Conservation (phyloP, 148 eudicot genomes). For the Beta vulgaris region DNA sequence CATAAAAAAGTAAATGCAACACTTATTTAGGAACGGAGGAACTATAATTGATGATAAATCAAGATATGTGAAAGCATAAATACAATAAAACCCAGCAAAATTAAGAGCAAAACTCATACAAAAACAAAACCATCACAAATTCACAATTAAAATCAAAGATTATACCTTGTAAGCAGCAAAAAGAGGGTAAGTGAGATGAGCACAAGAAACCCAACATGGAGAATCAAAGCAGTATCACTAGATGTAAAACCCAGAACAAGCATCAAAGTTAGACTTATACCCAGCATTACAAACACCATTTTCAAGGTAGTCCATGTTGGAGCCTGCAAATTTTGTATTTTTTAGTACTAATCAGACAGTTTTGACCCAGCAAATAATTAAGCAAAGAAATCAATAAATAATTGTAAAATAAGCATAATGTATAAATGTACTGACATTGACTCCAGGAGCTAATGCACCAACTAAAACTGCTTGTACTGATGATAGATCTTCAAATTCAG, state of each 20-base stretch:
- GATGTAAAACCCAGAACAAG: slow-evolving; percentile 69
- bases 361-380: background rate
- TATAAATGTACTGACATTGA: slow-evolving; percentile 45
- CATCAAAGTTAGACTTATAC: slow-evolving; percentile 67
- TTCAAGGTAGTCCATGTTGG: slow-evolving; percentile 87
- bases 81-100: background rate
- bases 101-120: background rate
- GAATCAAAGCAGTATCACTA: slow-evolving; percentile 62
- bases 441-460: slow-evolving; percentile 91
- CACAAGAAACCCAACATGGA: slow-evolving; percentile 75
- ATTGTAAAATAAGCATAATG: background rate
- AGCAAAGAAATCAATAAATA: background rate
- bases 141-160: background rate
- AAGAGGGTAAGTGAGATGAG: slow-evolving; percentile 68
- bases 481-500: slow-evolving; percentile 41
- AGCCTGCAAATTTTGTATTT: slow-evolving; percentile 51
- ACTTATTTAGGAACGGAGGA: no score
- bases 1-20: no score
- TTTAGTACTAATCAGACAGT: background rate
- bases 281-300: slow-evolving; percentile 71
- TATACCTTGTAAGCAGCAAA: slow-evolving; percentile 70
- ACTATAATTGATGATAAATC: background rate
- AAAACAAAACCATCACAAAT: background rate
- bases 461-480: slow-evolving; percentile 72
- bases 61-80: background rate